phyloP scores from a whole-genome alignment of 2,329 filamentous ascomycete species.

The Aureobasidium musti region DNA sequence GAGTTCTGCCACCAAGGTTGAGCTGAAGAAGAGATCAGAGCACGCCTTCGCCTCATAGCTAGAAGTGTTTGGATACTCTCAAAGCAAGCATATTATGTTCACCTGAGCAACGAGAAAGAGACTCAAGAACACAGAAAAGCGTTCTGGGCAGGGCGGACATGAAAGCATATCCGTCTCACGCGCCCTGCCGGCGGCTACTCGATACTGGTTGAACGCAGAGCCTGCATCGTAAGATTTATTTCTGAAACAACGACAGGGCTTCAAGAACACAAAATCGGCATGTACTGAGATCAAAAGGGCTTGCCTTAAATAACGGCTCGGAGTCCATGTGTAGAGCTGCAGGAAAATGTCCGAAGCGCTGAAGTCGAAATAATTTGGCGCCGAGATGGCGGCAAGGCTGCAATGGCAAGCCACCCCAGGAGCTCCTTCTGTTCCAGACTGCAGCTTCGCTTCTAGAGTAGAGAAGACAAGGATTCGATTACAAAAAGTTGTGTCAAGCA shows the following conservation, averaged over 20 bases:
- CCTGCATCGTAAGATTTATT: neutral
- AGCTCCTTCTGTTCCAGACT: neutral
- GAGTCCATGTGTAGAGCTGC: neutral
- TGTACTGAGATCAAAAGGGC: neutral
- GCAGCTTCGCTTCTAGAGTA: neutral
- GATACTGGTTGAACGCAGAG: neutral
- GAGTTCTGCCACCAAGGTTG: conserved; percentile 22
- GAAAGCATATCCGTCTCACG: conserved; percentile 6
- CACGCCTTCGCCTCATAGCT: conserved; percentile 20
- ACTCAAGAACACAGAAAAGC: neutral
- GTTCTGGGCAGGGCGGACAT: neutral
- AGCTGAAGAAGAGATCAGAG: neutral
- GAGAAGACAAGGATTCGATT: neutral
- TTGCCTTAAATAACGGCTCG: neutral
- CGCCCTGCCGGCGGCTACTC: conserved; percentile 24
- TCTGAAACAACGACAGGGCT: conserved; percentile 4
- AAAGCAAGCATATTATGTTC: neutral
- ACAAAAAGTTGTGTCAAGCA: neutral
- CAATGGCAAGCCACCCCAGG: neutral
- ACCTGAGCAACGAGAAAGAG: neutral
- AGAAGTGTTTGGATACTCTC: too few species aligned
- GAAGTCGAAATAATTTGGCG: neutral
- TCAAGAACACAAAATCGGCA: neutral
- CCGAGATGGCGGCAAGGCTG: conserved; percentile 7
- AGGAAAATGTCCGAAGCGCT: conserved; percentile 1